Percentiles rank a stretch among this genome's conserved stretches.
Evolutionary conservation across 164 flowering plant species (phyloP).

Genomic region (Nymphaea colorata): DNA sequence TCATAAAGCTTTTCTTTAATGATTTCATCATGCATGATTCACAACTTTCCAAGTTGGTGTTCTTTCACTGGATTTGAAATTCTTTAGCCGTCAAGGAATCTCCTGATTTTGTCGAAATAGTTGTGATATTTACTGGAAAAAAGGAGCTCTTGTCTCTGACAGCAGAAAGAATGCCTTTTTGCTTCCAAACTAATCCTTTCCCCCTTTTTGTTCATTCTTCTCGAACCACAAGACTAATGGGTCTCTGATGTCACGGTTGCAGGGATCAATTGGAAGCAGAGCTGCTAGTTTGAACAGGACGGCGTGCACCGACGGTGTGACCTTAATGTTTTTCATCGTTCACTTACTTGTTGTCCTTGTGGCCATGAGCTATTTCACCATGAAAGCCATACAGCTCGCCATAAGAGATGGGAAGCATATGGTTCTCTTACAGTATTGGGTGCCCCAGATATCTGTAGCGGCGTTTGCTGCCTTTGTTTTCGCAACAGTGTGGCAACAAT

Average conservation of each 20-base stretch:
- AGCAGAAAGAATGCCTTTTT: neutral
- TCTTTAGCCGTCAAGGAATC: neutral
- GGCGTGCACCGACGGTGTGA: conserved; percentile 49
- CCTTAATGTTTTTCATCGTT: conserved; percentile 47
- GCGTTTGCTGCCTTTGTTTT: conserved; percentile 54
- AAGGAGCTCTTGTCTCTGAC: neutral
- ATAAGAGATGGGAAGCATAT: conserved; percentile 27
- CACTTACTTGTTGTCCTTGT: conserved; percentile 48
- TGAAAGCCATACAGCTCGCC: conserved; percentile 32
- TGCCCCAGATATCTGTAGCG: conserved; percentile 78
- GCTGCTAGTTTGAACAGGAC: conserved; percentile 37
- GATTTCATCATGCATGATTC: neutral
- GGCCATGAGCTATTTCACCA: conserved; percentile 44
- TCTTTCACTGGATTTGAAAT: neutral
- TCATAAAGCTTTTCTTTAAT: neutral
- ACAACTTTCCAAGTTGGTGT: neutral
- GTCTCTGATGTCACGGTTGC: neutral
- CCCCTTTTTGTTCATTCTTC: no score
- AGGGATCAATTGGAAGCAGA: neutral
- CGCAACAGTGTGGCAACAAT: conserved; percentile 71
- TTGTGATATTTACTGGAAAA: neutral
- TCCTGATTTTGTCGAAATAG: no score
- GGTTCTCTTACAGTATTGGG: conserved; percentile 28
- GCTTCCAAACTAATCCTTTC: no score
- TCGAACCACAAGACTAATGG: neutral